phyloP scores from a whole-genome alignment of 495 filamentous ascomycete genomes.

The Haplographium delicatum region DNA sequence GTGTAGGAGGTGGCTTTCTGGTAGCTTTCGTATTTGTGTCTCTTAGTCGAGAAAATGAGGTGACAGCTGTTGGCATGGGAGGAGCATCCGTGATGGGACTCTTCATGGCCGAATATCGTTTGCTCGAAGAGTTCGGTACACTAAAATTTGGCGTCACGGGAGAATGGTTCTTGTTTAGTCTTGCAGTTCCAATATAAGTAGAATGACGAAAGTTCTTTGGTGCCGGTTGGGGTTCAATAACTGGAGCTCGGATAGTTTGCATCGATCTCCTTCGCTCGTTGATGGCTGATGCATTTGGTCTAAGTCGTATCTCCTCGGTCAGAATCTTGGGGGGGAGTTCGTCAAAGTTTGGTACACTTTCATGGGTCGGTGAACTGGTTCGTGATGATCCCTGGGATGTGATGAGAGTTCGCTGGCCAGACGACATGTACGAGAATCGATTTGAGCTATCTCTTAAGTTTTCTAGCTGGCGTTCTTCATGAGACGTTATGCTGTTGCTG shows the following conservation, averaged over 20 bases:
- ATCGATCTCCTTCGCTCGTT: slow-evolving; percentile 47
- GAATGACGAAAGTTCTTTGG: slow-evolving; percentile 25
- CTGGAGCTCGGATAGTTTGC: slow-evolving; percentile 35
- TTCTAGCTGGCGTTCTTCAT: slow-evolving; percentile 45
- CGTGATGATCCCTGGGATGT: slow-evolving; percentile 52
- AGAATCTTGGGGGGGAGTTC: slow-evolving; percentile 31
- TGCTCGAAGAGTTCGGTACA: slow-evolving; percentile 37
- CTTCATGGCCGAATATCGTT: slow-evolving; percentile 36
- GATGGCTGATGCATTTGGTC: slow-evolving; percentile 49
- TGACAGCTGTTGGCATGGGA: not conserved
- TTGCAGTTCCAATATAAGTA: slow-evolving; percentile 21
- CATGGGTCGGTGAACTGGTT: slow-evolving; percentile 42
- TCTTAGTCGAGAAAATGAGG: slow-evolving; percentile 8
- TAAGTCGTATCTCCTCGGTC: slow-evolving; percentile 31
- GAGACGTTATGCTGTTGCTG: slow-evolving; percentile 41
- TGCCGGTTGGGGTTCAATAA: slow-evolving; percentile 16
- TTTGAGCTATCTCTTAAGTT: slow-evolving; percentile 43
- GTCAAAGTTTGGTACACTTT: slow-evolving; percentile 35
- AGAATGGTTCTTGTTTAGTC: slow-evolving; percentile 2
- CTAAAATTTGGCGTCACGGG: slow-evolving; percentile 42
- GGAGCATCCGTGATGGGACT: slow-evolving; percentile 7
- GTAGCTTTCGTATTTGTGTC: slow-evolving; percentile 22
- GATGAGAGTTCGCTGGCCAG: slow-evolving; percentile 51
- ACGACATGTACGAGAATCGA: slow-evolving; percentile 56
- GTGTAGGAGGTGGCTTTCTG: slow-evolving; percentile 37